These are phyloP conservation scores for Colletotrichum noveboracense DNA, from an alignment of 2,329 filamentous ascomycete species.

Conservation along the genomic window DNA sequence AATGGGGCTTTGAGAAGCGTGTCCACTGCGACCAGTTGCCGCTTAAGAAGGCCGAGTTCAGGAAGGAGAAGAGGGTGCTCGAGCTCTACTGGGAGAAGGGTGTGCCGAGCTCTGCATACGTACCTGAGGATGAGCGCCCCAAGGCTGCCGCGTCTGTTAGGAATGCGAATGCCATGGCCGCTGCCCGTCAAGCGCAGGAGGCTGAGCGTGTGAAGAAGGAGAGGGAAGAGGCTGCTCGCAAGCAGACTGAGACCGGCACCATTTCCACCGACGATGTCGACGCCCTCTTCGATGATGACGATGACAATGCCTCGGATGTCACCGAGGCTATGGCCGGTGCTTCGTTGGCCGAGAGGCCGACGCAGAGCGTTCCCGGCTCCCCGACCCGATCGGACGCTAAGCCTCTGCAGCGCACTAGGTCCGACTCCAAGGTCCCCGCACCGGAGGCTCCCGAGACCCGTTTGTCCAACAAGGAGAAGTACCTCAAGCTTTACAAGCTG, in stretches of 20 bases:
- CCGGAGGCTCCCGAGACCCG: constrained; percentile 78
- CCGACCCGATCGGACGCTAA: constrained; percentile 76
- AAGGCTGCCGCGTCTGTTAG: constrained; percentile 79
- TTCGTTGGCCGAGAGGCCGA: constrained; percentile 86
- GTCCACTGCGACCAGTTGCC: constrained; percentile 98
- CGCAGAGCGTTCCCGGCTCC: constrained; percentile 93
- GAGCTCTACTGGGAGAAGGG: constrained; percentile 99
- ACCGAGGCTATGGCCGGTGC: constrained; percentile 93
- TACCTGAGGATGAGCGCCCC: constrained; percentile 95
- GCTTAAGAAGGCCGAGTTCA: constrained; percentile 98
- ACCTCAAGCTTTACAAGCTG: constrained; percentile 85
- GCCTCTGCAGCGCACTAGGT: constrained; percentile 84
- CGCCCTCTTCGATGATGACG: constrained; percentile 94
- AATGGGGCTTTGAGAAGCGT: constrained; percentile 99
- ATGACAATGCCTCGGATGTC: constrained; percentile 84
- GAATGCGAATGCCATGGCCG: constrained; percentile 75
- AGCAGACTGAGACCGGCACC: constrained; percentile 93
- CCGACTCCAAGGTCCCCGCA: constrained; percentile 88
- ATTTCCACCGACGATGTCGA: constrained; percentile 93
- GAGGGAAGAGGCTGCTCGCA: constrained; percentile 87
- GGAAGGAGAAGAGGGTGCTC: constrained; percentile 92
- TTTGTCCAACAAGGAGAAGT: constrained; percentile 94
- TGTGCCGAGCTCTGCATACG: constrained; percentile 91
- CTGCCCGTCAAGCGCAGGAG: constrained; percentile 81
- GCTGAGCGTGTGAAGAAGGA: constrained; percentile 84